Evolutionary conservation across 83 land plant genomes (phyloP), one percentile per base, ranked within the genome.

Genomic region (Picea mariana): DNA sequence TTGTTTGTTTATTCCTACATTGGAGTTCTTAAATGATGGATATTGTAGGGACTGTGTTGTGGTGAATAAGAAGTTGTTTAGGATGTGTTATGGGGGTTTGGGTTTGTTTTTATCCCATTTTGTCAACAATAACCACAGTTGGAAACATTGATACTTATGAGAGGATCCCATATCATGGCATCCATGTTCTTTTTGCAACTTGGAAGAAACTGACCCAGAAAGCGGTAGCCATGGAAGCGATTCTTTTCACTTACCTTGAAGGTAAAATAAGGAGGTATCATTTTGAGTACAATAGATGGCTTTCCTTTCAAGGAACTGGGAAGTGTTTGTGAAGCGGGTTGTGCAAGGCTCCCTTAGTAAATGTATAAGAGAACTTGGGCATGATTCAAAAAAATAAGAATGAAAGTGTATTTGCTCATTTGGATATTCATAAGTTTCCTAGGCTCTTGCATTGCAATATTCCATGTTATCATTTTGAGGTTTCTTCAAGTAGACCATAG

Each of bases 31-130:
- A 34, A 44, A 44, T 26, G 49, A 69, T 69, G 49, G 17, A 44
- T 69, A 16, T 38, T 69, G 75, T 38, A 69, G 47, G 75, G 75
- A 69, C 4, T 38, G 47, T 69, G 75, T 40, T 34, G 47, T 69
- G 49, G 75, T 69, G 75, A 69, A 69, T 38, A 49, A 49, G 75
- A 69, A 69, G 15, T 44, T 69, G 5, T 38, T 26, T 69, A 40
- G 47, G 47, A 38, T 69, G 42, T 69, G 75, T 38, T 69, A 69
- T 38, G 21, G 75, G 75, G 75, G 47, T 13, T 69, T 69, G 1
- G 75, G 75, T 69, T 69, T 69, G 31, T 69, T n/a, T 69, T 69
- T 69, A 69, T 38, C 75, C 75, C 42, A 69, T 69, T 34, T 38
- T 44, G 38, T 34, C 38, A 34, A 34, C 38, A 34, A 34, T 34